These are phyloP conservation scores for Olyra latifolia DNA, from an alignment of 176 grass and related monocot genomes.

Conservation along the genomic window DNA sequence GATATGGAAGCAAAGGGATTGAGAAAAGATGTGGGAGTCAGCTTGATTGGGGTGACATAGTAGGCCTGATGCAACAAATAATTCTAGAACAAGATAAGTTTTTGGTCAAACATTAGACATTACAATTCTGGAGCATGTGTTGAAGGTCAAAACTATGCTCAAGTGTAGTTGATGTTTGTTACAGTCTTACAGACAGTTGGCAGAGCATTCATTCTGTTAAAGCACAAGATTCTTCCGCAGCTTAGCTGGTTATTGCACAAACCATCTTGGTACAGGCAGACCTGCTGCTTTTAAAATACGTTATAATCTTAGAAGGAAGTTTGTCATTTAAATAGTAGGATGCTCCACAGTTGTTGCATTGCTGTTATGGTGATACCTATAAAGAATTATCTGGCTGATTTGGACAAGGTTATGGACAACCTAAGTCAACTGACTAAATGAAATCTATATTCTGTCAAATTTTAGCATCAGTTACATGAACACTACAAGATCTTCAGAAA, in stretches of 20 bases:
- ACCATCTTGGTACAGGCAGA: conserved; percentile 6
- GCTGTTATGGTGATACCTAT: background rate
- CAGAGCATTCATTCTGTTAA: background rate
- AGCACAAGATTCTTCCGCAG: background rate
- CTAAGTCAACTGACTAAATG: conserved; percentile 8
- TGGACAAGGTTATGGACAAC: conserved; percentile 16
- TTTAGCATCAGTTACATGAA: background rate
- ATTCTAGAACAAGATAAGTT: background rate
- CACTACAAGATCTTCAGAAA: background rate
- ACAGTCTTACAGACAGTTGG: background rate
- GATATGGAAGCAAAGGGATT: conserved; percentile 64
- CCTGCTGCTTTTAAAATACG: background rate
- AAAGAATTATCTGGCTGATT: conserved; percentile 7
- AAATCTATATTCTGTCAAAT: conserved; percentile 3
- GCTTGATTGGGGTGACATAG: conserved; percentile 43
- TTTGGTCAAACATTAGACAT: background rate
- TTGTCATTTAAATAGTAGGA: conserved; percentile 2
- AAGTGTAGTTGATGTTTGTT: conserved; percentile 22
- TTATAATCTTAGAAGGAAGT: background rate
- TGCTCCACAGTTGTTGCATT: conserved; percentile 16
- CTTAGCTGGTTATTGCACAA: background rate
- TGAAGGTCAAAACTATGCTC: background rate
- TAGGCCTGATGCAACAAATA: conserved; percentile 10
- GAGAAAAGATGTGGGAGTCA: conserved; percentile 62
- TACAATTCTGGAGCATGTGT: conserved; percentile 12